Evolutionary conservation across 305 asterid genomes (phyloP).

Genomic region (Fraxinus sp.): DNA sequence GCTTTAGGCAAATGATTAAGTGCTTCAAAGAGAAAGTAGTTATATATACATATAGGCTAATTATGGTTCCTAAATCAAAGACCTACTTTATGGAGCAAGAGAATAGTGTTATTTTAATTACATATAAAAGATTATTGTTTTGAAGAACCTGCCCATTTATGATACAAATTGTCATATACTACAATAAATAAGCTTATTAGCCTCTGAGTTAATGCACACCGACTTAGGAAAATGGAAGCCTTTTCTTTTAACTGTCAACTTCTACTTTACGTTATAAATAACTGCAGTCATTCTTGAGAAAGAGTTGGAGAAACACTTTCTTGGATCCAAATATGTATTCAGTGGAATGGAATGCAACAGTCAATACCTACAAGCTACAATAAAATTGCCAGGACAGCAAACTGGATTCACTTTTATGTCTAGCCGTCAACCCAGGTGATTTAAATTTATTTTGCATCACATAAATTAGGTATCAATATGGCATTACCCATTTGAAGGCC

Average conservation of each 20-base stretch:
- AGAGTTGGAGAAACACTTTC: neutral
- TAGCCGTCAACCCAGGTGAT: neutral
- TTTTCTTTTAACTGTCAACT: neutral
- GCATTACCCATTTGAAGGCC: neutral
- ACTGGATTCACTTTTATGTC: neutral
- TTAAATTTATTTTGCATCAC: neutral
- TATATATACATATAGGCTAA: neutral
- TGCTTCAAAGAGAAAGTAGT: neutral
- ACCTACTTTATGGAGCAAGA: neutral
- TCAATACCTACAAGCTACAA: neutral
- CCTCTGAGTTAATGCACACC: neutral
- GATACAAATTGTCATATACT: neutral
- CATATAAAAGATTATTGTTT: neutral
- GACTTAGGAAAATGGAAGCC: neutral
- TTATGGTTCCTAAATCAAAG: neutral
- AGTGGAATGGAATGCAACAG: neutral
- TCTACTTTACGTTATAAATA: neutral
- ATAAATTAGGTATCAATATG: neutral
- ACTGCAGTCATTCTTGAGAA: neutral
- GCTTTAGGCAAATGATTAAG: neutral
- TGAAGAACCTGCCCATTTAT: neutral
- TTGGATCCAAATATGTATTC: neutral
- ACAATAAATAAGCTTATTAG: neutral
- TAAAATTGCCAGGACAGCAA: neutral
- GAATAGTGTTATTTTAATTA: neutral